These are phyloP conservation scores for peach (Prunus persica) DNA, from an alignment of 306 rosid species.

Conservation along the genomic window Prunus_persica_NCBIv2 NC_034014.1:28450501-28451000, in stretches of 20 bases:
- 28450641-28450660: constrained; percentile 26
- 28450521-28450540: constrained; percentile 21
- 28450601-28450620: constrained; percentile 21
- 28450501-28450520: constrained; percentile 15
- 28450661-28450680: constrained; percentile 31
- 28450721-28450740: constrained; percentile 27
- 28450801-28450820: constrained; percentile 32
- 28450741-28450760: constrained; percentile 23
- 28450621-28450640: constrained; percentile 31
- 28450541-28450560: constrained; percentile 45
- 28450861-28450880: constrained; percentile 21
- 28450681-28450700: constrained; percentile 34
- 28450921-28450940: constrained; percentile 27
- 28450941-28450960: constrained; percentile 27
- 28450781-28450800: constrained; percentile 14
- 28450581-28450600: constrained; percentile 43
- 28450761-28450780: not conserved
- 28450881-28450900: constrained; percentile 48
- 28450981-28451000: constrained; percentile 4
- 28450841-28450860: constrained; percentile 5
- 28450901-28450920: constrained; percentile 37
- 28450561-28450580: constrained; percentile 53
- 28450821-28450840: constrained; percentile 39
- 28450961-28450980: constrained; percentile 14
- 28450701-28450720: constrained; percentile 13